Evolutionary conservation across 768 basidiomycete species (phyloP), one percentile per base, ranked within the genome.

Genomic region (Suillus bovinus): DNA sequence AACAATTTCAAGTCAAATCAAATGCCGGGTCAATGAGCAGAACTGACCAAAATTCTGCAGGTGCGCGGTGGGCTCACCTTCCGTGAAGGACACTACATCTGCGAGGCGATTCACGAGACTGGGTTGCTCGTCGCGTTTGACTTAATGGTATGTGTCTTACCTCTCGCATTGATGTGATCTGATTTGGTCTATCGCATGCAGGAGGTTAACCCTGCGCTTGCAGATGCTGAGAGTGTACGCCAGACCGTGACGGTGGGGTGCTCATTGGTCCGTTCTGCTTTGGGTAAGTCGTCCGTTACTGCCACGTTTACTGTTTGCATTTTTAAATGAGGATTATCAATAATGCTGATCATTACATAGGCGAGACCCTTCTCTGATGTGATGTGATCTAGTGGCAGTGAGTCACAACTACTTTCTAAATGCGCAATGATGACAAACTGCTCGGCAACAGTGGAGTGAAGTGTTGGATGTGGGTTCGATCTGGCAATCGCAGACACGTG

Each of bases 41-140:
- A 39, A 54, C 41, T 41, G 44, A 59, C 50, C 44, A 61, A 27
- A 6, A 41, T 31, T 0, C 10, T 5, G 16, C 62, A 90, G 86
- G 93, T 96, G 27, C 90, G 96, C 68, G 97, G 97, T 2, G 97
- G 97, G 13, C 78, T 99, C 64, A 95, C 93, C 24, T 99, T 99
- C 80, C 81, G 97, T 66, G 97, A 99, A 73, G 96, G 96, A n/a
- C 97, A 98, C 77, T 98, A 96, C 74, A 95, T 96, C 69, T 94
- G 92, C 67, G 95, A 98, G 77, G 89, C 91, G 6, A 85, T 99
- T 47, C 86, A 87, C 64, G 95, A 97, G 80, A 99, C 96, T 6
- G 95, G 95, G 7, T 83, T 91, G 62, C 84, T 99, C 22, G 95
- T 97, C 29, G 93, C 89, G 0, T 78, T 99, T 27, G 96, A 99